Base-by-base conservation (phyloP, 2,329 filamentous ascomycete genomes). In the Botryosphaeria dothidea region DNA sequence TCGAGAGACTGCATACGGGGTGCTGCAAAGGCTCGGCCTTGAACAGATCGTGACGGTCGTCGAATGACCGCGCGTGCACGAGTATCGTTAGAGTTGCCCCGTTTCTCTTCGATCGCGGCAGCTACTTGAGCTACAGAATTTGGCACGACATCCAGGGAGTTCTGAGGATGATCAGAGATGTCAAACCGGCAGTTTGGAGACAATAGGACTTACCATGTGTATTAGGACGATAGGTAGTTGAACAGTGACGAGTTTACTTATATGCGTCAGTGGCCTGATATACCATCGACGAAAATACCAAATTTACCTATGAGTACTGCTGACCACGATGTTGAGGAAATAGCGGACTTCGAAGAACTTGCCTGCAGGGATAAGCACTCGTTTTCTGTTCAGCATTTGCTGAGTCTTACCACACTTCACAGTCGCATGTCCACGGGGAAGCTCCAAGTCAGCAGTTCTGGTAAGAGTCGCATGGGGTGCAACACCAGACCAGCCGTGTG, bases 331-430 rank as follows among this genome's bases (percentile, higher is more conserved):
- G 65, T 84, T 85, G 23, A 86, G 73, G 65, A 86, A 85, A 69
- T 83, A 85, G 21, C 83, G 79, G 17, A 86, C 82, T 73, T 85
- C 84, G 65, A 86, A 85, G 69, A 81, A 85, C 71, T 85, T 83
- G 21, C 83, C 81, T 78, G 13, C 23, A 34, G 5, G n/a, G 65
- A 4, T 29, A n/a, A 9, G 38, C n/a, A 70, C 3, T 19, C 21
- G 23, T 4, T 21, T 13, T 4, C n/a, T 7, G 9, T 31, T 7
- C 38, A 27, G 7, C 4, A n/a, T 41, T 13, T 66, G 69, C 38
- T 62, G 68, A 7, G 56, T 67, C 74, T 45, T 72, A 79, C 80
- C 83, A 69, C 81, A 83, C 57, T 82, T 81, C 3, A 84, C 79
- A 2, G 82, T 84, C 2, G 79, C 81, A 70, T 84, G 80, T 7